A percentile compares a stretch with the other conserved stretches of the same genome.
phyloP scores from a whole-genome alignment of 176 grass and related monocot genomes.

The Aegilops sharonensis region DNA sequence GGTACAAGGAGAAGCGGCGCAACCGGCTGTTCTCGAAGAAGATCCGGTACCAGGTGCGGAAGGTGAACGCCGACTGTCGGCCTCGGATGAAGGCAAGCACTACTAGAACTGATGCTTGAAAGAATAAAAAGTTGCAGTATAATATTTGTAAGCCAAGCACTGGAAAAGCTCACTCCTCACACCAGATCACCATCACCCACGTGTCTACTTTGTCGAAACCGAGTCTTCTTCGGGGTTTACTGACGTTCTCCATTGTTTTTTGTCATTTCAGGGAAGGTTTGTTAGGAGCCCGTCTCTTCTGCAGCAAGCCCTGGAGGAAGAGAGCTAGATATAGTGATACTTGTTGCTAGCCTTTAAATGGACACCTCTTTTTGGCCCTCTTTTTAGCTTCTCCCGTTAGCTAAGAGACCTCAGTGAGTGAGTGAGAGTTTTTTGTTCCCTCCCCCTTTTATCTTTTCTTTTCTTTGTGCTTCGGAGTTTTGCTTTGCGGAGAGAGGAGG shows the following conservation, averaged over 20 bases:
- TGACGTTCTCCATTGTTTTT: conserved; percentile 21
- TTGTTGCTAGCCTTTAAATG: conserved; percentile 40
- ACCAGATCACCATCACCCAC: conserved; percentile 1
- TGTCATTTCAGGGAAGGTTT: conserved; percentile 81
- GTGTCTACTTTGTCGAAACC: neutral
- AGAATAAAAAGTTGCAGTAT: conserved; percentile 42
- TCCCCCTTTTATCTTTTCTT: neutral
- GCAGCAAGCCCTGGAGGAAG: conserved; percentile 80
- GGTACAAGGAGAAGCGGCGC: conserved; percentile 99
- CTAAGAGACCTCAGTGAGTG: conserved; percentile 37
- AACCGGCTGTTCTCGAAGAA: conserved; percentile 89
- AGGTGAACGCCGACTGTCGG: conserved; percentile 87
- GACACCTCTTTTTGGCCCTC: conserved; percentile 34
- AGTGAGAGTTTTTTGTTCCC: conserved; percentile 23
- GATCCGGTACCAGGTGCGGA: conserved; percentile 96
- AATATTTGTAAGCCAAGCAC: conserved; percentile 48
- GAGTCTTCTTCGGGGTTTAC: neutral
- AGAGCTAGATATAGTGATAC: conserved; percentile 62
- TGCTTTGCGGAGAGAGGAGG: conserved; percentile 38
- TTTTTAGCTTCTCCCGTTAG: conserved; percentile 35
- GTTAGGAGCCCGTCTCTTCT: conserved; percentile 94
- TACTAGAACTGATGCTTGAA: conserved; percentile 63
- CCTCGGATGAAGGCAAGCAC: conserved; percentile 99
- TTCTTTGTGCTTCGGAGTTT: conserved; percentile 34
- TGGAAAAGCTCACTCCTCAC: conserved; percentile 25